phyloP scores from a whole-genome alignment of 495 filamentous ascomycete genomes.

The Penicillium egyptiacum region DNA sequence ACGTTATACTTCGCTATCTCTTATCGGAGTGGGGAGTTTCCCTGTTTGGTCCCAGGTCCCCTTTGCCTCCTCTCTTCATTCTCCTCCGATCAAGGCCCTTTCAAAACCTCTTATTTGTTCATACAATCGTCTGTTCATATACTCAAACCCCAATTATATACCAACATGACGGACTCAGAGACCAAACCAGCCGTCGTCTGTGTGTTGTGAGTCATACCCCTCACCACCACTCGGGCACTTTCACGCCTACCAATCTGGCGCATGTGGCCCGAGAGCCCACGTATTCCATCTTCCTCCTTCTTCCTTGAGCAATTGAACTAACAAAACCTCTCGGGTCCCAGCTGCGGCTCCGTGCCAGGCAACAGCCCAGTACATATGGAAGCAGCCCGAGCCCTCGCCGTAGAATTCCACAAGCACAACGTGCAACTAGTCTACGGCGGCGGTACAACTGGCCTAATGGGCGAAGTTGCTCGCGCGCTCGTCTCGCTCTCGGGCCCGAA shows the following conservation, averaged over 20 bases:
- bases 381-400: constrained; percentile 76
- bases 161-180: constrained; percentile 31
- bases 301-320: constrained; percentile 9
- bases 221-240: constrained; percentile 7
- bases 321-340: constrained; percentile 19
- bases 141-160: background rate
- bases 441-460: constrained; percentile 93
- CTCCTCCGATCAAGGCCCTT: too few relatives aligned
- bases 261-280: background rate
- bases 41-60: background rate
- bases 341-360: constrained; percentile 76
- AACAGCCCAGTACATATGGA: constrained; percentile 65
- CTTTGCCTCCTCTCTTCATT: background rate
- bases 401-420: constrained; percentile 67
- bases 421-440: constrained; percentile 90
- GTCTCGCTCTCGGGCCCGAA: constrained; percentile 78
- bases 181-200: constrained; percentile 62
- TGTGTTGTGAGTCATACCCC: constrained; percentile 64
- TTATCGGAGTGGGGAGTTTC: background rate
- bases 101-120: background rate
- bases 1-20: constrained; percentile 2
- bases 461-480: constrained; percentile 84
- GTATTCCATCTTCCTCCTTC: background rate
- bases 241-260: background rate
- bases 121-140: background rate